Base-by-base conservation (phyloP, 495 filamentous ascomycete genomes). In the Platismatia glauca region DNA sequence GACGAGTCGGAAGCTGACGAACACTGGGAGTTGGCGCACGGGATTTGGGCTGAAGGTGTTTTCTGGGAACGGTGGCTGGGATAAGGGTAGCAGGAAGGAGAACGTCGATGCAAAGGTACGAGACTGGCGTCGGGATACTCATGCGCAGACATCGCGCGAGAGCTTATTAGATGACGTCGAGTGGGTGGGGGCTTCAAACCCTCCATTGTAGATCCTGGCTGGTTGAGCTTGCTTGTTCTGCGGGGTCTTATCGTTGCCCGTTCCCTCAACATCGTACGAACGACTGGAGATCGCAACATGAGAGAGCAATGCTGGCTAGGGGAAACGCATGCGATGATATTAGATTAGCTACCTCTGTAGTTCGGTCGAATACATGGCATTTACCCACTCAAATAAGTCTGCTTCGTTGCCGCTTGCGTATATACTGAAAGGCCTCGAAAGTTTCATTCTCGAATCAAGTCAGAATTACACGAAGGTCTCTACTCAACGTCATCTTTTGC, bases 121-220 rank as follows among this genome's bases (percentile, higher is more conserved):
- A 46, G 84, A 86, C 64, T 90, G 88, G 88, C 88, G 88, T 66
- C 84, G 80, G 66, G 79, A 85, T 66, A 66, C 64, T 39, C 64
- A 63, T 35, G 71, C 71, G 4, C 77, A 78, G 52, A 75, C 73
- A 56, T 58, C 63, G 27, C 60, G 66, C 24, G 48, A 66, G 57
- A 64, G 71, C 24, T 75, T 79, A 27, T 75, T 79, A 27, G 83
- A 88, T 70, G 89, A 91, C 71, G 74, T 88, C 71, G 90, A 92
- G 80, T 91, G 91, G 81, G 89, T 95, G 82, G 91, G 90, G 77
- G 89, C 86, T 89, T 88, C 46, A 43, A 85, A 89, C 57, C 76
- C 79, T 62, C 78, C 78, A 63, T 73, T 81, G 67, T 81, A 80
- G 64, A 63, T 53, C 31, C 34, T 58, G 41, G 61, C 53, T 52